Evolutionary conservation across 2,329 filamentous ascomycete species (phyloP), one percentile per base, ranked within the genome.

Genomic region (Exophiala dermatitidis): DNA sequence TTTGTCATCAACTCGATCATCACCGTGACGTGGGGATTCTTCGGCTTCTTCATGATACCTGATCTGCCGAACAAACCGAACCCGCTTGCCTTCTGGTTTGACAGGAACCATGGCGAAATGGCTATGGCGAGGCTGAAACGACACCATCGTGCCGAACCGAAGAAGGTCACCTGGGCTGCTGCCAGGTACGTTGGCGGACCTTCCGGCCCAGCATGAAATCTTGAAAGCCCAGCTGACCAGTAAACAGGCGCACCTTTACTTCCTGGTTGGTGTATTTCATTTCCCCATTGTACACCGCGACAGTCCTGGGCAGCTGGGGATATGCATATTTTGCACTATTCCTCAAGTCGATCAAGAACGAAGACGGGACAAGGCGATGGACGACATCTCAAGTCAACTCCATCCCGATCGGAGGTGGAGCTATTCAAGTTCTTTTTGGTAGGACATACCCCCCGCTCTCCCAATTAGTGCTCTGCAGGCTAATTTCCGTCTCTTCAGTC

Each of bases 251-350:
- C 5, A 74, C 74, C 0, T 71, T 75, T 48, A 64, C 61, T 0
- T 67, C 66, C 46, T 76, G 74, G 74, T 67, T 73, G 0, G 66
- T 73, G 0, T 77, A 76, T 55, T 72, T 75, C 57, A 68, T 77
- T 8, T 64, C 74, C 1, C 58, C 71, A 0, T 58, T 77, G 5
- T 77, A 77, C 50, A 71, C 72, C 19, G 66, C 70, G 0, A 74
- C 71, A 0, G 74, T 77, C 0, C 62, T 77, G 2, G 74, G 70
- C 0, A 71, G 71, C 1, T 76, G 74, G 53, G 74, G 74, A 5
- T 75, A 76, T 57, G 56, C 46, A 63, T 71, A 61, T 2, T 64
- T 74, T 29, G 62, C 67, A 3, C 59, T 74, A 2, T 74, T 71
- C 70, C 60, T 74, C 40, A 74, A 73, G 62, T 68, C 31, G 3